These are phyloP conservation scores for Nicotiana sylvestris DNA, from an alignment of 257 asterid species.

Conservation along the genomic window DNA sequence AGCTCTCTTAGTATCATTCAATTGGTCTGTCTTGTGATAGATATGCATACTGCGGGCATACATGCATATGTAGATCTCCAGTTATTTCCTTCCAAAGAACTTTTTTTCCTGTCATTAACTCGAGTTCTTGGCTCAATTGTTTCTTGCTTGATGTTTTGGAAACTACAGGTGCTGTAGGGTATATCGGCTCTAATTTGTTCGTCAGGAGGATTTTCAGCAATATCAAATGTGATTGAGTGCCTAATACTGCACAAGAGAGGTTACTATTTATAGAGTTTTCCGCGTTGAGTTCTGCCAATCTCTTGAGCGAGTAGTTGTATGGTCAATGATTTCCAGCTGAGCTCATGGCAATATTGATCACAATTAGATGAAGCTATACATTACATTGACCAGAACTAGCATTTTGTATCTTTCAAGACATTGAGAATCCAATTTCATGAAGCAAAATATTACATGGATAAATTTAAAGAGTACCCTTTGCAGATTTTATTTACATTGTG, in stretches of 20 bases:
- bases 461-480: neutral
- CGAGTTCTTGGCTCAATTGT: neutral
- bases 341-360: neutral
- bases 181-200: constrained; percentile 40
- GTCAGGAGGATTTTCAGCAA: constrained; percentile 45
- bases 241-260: neutral
- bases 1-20: constrained; percentile 7
- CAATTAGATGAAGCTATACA: neutral
- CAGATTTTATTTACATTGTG: neutral
- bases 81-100: neutral
- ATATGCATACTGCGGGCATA: neutral
- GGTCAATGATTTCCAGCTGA: neutral
- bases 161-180: constrained; percentile 44
- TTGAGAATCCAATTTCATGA: neutral
- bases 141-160: neutral
- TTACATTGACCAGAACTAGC: neutral
- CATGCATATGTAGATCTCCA: neutral
- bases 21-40: neutral
- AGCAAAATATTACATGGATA: neutral
- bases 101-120: neutral
- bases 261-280: neutral
- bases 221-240: constrained; percentile 42
- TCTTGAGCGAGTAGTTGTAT: neutral
- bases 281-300: neutral
- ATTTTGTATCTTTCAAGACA: neutral